Conservation (phyloP, 768 basidiomycete species). For the Rhizopogon vinicolor region DNA sequence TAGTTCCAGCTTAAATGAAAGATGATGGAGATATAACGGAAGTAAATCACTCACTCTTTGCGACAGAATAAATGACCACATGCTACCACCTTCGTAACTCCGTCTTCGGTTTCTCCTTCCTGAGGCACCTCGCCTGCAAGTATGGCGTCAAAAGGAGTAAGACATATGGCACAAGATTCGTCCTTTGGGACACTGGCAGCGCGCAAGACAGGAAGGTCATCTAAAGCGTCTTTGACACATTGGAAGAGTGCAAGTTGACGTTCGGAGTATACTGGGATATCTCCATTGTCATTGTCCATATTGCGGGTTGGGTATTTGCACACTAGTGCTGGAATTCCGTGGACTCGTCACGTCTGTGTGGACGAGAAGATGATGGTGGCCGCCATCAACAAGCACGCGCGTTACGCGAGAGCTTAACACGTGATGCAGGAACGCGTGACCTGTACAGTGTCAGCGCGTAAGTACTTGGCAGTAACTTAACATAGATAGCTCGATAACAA, state of each 20-base stretch:
- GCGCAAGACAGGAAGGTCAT: constrained; percentile 39
- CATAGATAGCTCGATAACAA: no score
- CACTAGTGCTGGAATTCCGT: neutral
- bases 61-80: constrained; percentile 70
- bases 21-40: neutral
- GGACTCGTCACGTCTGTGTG: neutral
- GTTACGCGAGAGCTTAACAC: constrained; percentile 4
- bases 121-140: constrained; percentile 21
- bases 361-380: neutral
- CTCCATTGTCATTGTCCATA: constrained; percentile 8
- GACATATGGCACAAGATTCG: constrained; percentile 66
- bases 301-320: neutral
- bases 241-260: constrained; percentile 10
- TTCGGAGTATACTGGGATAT: constrained; percentile 12
- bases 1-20: neutral
- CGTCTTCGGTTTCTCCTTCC: constrained; percentile 15
- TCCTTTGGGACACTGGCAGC: constrained; percentile 37
- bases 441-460: no score
- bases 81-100: constrained; percentile 51
- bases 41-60: constrained; percentile 45
- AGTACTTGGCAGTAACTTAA: no score
- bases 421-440: neutral
- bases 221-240: constrained; percentile 34
- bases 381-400: constrained; percentile 14
- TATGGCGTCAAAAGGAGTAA: constrained; percentile 45